Evolutionary conservation across 2,329 filamentous ascomycete species (phyloP), one percentile per base, ranked within the genome.

Genomic region (Graphilbum fragrans): DNA sequence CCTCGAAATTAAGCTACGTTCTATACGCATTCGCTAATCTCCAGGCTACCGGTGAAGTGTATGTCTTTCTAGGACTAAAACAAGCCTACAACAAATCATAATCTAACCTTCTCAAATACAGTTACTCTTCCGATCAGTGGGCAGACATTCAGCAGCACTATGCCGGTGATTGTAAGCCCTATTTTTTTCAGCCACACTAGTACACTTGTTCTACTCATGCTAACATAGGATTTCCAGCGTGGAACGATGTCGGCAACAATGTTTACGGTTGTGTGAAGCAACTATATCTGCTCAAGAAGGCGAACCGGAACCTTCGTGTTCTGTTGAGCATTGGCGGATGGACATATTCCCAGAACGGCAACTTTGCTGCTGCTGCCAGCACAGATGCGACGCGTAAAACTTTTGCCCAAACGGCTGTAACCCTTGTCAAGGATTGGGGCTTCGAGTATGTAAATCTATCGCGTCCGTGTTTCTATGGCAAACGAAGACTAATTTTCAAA

Each of bases 21-120:
- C 68, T 94, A 2, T 94, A 76, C 53, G 72, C 86, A 2, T 94
- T 94, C 59, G 82, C 85, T 52, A 88, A 93, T 54, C 59, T 93
- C 17, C 66, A 67, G 9, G 57, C 72, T 1, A 74, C 81, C 41
- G 87, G 87, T 27, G 81, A 84, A 51, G 82, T 90, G 61, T 81
- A 70, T 54, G 68, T 12, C 31, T 34, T 25, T 4, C n/a, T 19
- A 2, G 31, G 21, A n/a, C n/a, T n/a, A n/a, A n/a, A n/a, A n/a
- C n/a, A n/a, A n/a, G n/a, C n/a, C n/a, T n/a, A n/a, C n/a, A n/a
- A n/a, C n/a, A n/a, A n/a, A n/a, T n/a, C n/a, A n/a, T n/a, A n/a
- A n/a, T n/a, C n/a, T n/a, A n/a, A n/a, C n/a, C 20, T 41, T 21
- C 18, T 12, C 37, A 6, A 14, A 21, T 41, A 8, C 25, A 74